Percentiles rank a stretch among this genome's conserved stretches.
Evolutionary conservation across 192 early-diverging fungal genomes (phyloP).

Genomic region (Geosiphon pyriformis): DNA sequence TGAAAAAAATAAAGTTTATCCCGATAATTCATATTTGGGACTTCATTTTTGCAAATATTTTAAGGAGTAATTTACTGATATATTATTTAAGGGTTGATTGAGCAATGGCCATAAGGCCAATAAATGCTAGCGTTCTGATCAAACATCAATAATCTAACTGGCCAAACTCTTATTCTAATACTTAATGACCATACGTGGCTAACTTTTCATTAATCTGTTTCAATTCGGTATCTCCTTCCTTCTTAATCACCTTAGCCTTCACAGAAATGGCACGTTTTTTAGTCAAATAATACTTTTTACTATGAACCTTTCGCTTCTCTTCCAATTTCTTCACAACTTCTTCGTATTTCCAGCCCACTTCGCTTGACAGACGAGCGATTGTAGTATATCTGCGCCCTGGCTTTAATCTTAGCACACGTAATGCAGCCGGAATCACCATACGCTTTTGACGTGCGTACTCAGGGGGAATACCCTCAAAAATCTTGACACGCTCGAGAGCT

Average conservation of each 20-base stretch:
- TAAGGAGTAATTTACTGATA: too few species aligned
- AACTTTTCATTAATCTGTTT: slow-evolving; percentile 55
- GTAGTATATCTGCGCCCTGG: slow-evolving; percentile 98
- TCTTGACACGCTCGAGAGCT: slow-evolving; percentile 95
- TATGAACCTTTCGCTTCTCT: slow-evolving; percentile 97
- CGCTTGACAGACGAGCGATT: slow-evolving; percentile 85
- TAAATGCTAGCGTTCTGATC: too few species aligned
- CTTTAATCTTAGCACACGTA: slow-evolving; percentile 94
- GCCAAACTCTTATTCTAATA: too few species aligned
- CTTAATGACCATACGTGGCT: slow-evolving; percentile 59
- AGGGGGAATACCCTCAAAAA: slow-evolving; percentile 97
- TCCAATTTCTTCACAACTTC: slow-evolving; percentile 94
- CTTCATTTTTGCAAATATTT: too few species aligned
- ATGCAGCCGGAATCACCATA: slow-evolving; percentile 92
- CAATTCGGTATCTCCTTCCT: slow-evolving; percentile 39
- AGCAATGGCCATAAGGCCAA: too few species aligned
- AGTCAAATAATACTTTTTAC: slow-evolving; percentile 87
- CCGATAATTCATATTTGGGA: too few species aligned
- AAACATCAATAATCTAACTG: too few species aligned
- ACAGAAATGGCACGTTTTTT: slow-evolving; percentile 75
- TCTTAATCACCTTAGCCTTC: slow-evolving; percentile 50
- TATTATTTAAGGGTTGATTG: too few species aligned
- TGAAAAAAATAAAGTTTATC: too few species aligned
- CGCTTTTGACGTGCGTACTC: slow-evolving; percentile 97
- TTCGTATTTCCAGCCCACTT: slow-evolving; percentile 99